Conservation (phyloP, 305 asterid species). For the Caryopteris hybrid region DNA sequence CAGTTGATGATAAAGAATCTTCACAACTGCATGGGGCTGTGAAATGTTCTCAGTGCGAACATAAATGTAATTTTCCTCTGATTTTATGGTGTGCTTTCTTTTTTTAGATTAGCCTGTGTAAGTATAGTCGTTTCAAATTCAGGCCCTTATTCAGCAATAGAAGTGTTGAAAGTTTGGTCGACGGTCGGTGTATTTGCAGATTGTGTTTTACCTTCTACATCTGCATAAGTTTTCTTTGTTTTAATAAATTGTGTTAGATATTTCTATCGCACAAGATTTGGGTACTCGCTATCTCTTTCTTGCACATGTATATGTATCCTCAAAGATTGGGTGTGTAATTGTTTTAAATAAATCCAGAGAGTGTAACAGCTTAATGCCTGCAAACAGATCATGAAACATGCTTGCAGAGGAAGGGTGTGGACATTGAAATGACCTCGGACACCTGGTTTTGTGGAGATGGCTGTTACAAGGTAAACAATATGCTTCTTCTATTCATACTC, state of each 20-base stretch:
- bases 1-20: slow-evolving; percentile 49
- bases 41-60: slow-evolving; percentile 82
- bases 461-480: slow-evolving; percentile 67
- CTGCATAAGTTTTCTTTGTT: neutral
- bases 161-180: slow-evolving; percentile 10
- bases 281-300: slow-evolving; percentile 1
- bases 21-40: slow-evolving; percentile 38
- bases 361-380: slow-evolving; percentile 27
- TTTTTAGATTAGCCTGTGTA: slow-evolving; percentile 7
- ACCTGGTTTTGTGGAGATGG: slow-evolving; percentile 81
- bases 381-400: slow-evolving; percentile 84
- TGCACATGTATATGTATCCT: neutral
- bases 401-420: slow-evolving; percentile 38
- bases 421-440: slow-evolving; percentile 41
- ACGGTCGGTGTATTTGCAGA: neutral
- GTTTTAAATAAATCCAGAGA: slow-evolving; percentile 11
- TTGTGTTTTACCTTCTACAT: slow-evolving; percentile 2
- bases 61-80: slow-evolving; percentile 54
- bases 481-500: slow-evolving; percentile 10
- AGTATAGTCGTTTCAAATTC: slow-evolving; percentile 5
- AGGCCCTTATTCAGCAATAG: slow-evolving; percentile 6
- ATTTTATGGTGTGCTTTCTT: slow-evolving; percentile 8
- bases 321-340: neutral
- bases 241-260: neutral
- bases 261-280: slow-evolving; percentile 1